Conservation (phyloP, 805 yeast genomes). For the Kodamaea lidongshanica region DNA sequence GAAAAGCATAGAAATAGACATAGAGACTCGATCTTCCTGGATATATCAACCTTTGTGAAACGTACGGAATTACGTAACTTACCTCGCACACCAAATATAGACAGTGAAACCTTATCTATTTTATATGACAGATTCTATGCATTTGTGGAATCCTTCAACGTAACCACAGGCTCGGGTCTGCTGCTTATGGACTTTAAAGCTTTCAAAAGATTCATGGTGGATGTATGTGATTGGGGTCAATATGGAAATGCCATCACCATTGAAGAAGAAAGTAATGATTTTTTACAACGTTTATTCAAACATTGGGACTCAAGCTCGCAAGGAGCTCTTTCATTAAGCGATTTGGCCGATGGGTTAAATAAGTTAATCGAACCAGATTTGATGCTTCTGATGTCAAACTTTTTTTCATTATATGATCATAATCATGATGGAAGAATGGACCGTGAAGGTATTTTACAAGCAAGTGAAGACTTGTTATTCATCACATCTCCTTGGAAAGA, state of each 20-base stretch:
- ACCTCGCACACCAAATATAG: slow-evolving; percentile 62
- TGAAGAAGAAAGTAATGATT: slow-evolving; percentile 24
- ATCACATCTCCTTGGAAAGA: slow-evolving; percentile 85
- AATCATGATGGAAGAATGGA: slow-evolving; percentile 56
- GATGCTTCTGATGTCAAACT: slow-evolving; percentile 71
- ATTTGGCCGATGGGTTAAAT: slow-evolving; percentile 69
- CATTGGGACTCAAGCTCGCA: slow-evolving; percentile 60
- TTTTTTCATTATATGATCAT: slow-evolving; percentile 69
- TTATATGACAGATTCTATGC: slow-evolving; percentile 81
- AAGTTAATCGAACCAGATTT: slow-evolving; percentile 64
- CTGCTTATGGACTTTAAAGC: slow-evolving; percentile 71
- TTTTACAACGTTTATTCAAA: slow-evolving; percentile 57
- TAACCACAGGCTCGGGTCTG: slow-evolving; percentile 42
- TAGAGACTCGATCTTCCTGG: slow-evolving; percentile 72
- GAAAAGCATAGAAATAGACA: slow-evolving; percentile 61
- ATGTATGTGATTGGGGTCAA: slow-evolving; percentile 70
- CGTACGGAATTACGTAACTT: slow-evolving; percentile 85
- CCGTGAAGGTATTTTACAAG: slow-evolving; percentile 71
- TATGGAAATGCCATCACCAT: slow-evolving; percentile 14
- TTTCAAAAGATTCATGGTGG: slow-evolving; percentile 68
- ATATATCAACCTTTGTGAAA: slow-evolving; percentile 86
- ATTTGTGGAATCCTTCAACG: slow-evolving; percentile 61
- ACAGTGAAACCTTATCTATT: slow-evolving; percentile 53
- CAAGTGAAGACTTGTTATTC: slow-evolving; percentile 81
- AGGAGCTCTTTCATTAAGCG: slow-evolving; percentile 58